Conservation (phyloP, 2,329 filamentous ascomycete species). For the Talaromyces atroroseus region DNA sequence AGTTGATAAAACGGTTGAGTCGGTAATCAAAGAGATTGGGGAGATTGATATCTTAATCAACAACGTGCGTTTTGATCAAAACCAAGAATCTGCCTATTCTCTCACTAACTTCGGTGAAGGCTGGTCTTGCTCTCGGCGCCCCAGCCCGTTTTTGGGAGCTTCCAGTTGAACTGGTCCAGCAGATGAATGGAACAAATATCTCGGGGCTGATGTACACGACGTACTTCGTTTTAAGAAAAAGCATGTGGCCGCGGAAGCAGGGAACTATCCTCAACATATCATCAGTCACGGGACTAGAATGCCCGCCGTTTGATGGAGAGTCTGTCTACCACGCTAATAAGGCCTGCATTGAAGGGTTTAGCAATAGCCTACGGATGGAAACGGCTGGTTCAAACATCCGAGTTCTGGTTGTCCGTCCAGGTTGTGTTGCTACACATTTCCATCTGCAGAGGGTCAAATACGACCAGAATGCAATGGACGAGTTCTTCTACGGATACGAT, state of each 20-base stretch:
- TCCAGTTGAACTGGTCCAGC: constrained; percentile 36
- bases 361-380: constrained; percentile 46
- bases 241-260: constrained; percentile 34
- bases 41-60: constrained; percentile 45
- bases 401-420: constrained; percentile 44
- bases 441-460: constrained; percentile 43
- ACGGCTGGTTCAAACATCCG: constrained; percentile 43
- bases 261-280: constrained; percentile 49
- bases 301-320: constrained; percentile 46
- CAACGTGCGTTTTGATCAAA: constrained; percentile 26
- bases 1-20: constrained; percentile 16
- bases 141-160: constrained; percentile 40
- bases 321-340: constrained; percentile 47
- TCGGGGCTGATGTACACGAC: constrained; percentile 45
- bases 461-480: constrained; percentile 39
- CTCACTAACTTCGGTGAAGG: constrained; percentile 20
- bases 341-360: constrained; percentile 46
- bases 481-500: constrained; percentile 43
- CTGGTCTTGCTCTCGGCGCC: constrained; percentile 45
- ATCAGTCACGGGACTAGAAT: constrained; percentile 43
- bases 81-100: not conserved
- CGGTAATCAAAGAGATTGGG: constrained; percentile 28
- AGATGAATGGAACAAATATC: constrained; percentile 47
- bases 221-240: constrained; percentile 41
- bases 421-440: constrained; percentile 46